Evolutionary conservation across 768 basidiomycete species (phyloP).

Genomic region (Calocybe gangraenosa): DNA sequence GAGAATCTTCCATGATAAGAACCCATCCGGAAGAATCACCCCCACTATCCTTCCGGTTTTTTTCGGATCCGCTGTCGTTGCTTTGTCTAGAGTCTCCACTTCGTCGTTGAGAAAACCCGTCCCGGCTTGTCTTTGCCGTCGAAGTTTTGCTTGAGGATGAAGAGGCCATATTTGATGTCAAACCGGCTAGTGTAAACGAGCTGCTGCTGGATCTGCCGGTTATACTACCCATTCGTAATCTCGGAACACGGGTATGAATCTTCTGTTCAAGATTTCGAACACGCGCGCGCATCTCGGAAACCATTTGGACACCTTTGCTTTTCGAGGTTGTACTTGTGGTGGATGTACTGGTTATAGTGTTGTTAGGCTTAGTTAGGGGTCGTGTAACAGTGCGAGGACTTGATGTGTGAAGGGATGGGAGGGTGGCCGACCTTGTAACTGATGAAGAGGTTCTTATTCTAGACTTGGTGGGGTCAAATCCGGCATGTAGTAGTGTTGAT

Average conservation of each 20-base stretch:
- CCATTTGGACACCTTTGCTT: slow-evolving; percentile 88
- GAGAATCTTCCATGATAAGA: slow-evolving; percentile 84
- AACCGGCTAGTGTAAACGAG: slow-evolving; percentile 28
- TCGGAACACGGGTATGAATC: slow-evolving; percentile 83
- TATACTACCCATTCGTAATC: slow-evolving; percentile 77
- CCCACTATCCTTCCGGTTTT: slow-evolving; percentile 40
- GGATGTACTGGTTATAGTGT: slow-evolving; percentile 34
- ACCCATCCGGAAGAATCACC: slow-evolving; percentile 81
- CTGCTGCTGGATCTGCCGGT: slow-evolving; percentile 48
- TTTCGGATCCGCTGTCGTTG: slow-evolving; percentile 40
- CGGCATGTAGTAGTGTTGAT: slow-evolving; percentile 45
- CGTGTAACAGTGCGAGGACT: slow-evolving; percentile 47
- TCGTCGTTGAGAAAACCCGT: slow-evolving; percentile 35
- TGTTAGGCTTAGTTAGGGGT: slow-evolving; percentile 31
- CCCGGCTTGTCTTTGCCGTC: slow-evolving; percentile 40
- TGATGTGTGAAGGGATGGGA: slow-evolving; percentile 45
- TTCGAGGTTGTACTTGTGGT: slow-evolving; percentile 50
- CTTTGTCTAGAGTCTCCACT: slow-evolving; percentile 43
- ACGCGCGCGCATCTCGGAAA: slow-evolving; percentile 84
- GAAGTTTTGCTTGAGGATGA: slow-evolving; percentile 36
- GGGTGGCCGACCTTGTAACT: slow-evolving; percentile 48
- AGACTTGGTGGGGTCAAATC: slow-evolving; percentile 42
- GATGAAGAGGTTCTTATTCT: slow-evolving; percentile 42
- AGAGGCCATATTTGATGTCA: slow-evolving; percentile 24
- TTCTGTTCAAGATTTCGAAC: slow-evolving; percentile 82